These are phyloP conservation scores for Paspalum notatum DNA, from an alignment of 176 grass and related monocot species.

Conservation along the genomic window DNA sequence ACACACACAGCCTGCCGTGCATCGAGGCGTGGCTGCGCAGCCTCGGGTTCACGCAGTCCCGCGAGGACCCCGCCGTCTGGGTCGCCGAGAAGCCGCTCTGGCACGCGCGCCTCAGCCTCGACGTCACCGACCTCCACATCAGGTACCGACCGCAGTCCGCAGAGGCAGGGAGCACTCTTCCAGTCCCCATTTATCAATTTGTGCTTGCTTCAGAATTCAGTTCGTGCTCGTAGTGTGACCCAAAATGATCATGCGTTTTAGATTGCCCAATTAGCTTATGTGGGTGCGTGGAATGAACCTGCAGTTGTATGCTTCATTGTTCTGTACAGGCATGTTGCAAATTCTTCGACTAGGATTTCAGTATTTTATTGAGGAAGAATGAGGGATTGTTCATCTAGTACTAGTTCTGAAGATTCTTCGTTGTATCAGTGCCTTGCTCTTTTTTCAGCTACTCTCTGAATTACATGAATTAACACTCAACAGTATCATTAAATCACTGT, in stretches of 20 bases:
- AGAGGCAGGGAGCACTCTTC: too few relatives aligned
- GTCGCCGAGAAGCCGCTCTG: constrained; percentile 78
- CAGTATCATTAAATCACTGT: not conserved
- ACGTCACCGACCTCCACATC: constrained; percentile 81
- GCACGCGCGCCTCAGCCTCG: constrained; percentile 89
- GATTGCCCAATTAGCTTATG: not conserved
- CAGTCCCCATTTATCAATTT: not conserved
- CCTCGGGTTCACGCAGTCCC: constrained; percentile 72
- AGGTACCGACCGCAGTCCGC: constrained; percentile 31
- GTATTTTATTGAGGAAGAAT: not conserved
- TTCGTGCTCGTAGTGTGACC: not conserved
- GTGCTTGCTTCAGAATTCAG: not conserved
- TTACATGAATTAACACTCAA: not conserved
- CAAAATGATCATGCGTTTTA: not conserved
- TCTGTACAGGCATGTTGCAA: not conserved
- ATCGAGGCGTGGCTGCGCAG: constrained; percentile 88
- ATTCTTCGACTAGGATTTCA: not conserved
- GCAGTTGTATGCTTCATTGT: not conserved
- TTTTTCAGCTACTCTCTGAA: not conserved
- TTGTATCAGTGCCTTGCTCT: not conserved
- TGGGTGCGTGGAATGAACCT: not conserved
- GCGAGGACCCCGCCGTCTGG: constrained; percentile 73
- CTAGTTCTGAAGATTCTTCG: not conserved
- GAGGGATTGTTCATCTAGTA: constrained; percentile 2
- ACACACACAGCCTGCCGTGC: constrained; percentile 88